These are phyloP conservation scores for Astrocystis sublimbata DNA, from an alignment of 495 filamentous ascomycete species.

Conservation along the genomic window DNA sequence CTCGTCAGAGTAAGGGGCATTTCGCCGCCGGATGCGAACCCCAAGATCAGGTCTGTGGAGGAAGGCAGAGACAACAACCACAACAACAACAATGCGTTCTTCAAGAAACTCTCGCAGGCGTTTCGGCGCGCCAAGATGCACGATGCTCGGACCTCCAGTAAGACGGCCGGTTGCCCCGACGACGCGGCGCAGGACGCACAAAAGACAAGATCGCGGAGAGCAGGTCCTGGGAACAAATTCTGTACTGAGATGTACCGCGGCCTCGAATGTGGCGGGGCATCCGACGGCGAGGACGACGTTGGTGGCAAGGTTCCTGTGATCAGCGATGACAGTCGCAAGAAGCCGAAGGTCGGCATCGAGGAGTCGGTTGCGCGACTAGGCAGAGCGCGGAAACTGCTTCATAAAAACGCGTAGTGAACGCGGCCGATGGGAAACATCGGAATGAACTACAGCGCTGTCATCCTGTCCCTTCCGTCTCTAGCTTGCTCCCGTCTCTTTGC, in stretches of 20 bases:
- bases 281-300: background rate
- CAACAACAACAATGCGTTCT: background rate
- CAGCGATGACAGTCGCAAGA: conserved; percentile 22
- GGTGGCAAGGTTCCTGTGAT: background rate
- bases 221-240: background rate
- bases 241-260: conserved; percentile 15
- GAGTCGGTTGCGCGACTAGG: conserved; percentile 23
- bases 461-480: background rate
- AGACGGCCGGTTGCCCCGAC: background rate
- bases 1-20: background rate
- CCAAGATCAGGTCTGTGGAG: background rate
- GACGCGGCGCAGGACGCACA: background rate
- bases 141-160: background rate
- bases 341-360: conserved; percentile 23
- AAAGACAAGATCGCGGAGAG: background rate
- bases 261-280: background rate
- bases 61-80: background rate
- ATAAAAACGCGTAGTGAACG: background rate
- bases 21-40: background rate
- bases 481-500: background rate
- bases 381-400: conserved; percentile 25
- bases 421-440: background rate
- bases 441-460: background rate
- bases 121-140: background rate
- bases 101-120: background rate